Base-by-base conservation (phyloP, 23 red algal genomes). In the Chondrus crispus region DNA sequence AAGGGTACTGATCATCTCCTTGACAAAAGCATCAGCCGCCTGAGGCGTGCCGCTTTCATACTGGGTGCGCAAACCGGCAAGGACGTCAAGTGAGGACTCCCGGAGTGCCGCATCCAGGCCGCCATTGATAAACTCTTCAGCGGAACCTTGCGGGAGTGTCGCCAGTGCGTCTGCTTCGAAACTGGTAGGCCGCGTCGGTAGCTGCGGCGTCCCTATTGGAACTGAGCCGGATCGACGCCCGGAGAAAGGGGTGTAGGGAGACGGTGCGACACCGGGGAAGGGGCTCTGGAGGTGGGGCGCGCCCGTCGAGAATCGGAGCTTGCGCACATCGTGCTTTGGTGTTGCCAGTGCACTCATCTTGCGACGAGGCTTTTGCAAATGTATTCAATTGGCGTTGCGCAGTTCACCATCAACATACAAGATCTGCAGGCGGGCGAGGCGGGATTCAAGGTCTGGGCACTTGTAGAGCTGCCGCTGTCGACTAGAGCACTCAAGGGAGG, bases 241-340 rank as follows among this genome's bases (percentile, higher is more conserved):
- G n/a, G 85, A 74, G 14, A 63, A 88, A 13, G 85, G 85, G 22
- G 85, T 77, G 51, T 88, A 88, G 5, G 85, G 85, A 7, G 85
- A 88, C 11, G 45, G 85, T 5, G 49, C 13, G 55, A 53, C 24
- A 28, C 85, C 22, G 5, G 52, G 2, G 28, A 69, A 69, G 40
- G 53, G 81, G 6, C 46, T 41, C 46, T 63, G 28, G 58, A 12
- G 6, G 11, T 43, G 12, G 26, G 43, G 46, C 11, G 26, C 18
- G 60, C 26, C 7, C 26, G 60, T 66, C 5, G 8, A 32, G 18
- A 66, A 66, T 7, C 60, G 60, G 18, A 66, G 60, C 35, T 32
- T 22, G 35, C 60, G 60, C 35, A 66, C 60, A 32, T 66, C 60
- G 60, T 32, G 26, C 9, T 32, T 32, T 66, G 60, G 60, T 32